These are phyloP conservation scores for Spinacia oleracea DNA, from an alignment of 179 eudicot genomes.

Conservation along the genomic window DNA sequence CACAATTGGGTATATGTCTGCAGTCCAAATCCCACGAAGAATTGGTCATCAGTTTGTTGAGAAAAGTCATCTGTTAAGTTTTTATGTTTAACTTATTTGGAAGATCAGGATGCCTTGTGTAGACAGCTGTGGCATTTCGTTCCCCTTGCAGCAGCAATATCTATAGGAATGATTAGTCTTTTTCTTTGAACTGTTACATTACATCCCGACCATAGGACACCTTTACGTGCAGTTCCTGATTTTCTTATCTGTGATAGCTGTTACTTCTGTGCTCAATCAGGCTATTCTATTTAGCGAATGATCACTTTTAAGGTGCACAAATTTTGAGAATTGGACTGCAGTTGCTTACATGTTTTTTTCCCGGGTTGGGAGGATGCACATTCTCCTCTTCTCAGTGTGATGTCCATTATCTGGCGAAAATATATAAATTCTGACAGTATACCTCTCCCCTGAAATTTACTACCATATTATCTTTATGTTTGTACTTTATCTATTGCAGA, in stretches of 20 bases:
- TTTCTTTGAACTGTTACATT: not conserved
- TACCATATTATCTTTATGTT: no score
- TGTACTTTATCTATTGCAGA: conserved; percentile 36
- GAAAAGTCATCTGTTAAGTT: conserved; percentile 30
- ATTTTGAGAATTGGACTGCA: not conserved
- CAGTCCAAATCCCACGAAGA: not conserved
- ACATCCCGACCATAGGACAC: not conserved
- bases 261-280: not conserved
- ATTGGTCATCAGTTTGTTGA: not conserved
- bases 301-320: not conserved
- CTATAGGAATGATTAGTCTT: not conserved
- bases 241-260: not conserved
- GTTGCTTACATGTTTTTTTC: not conserved
- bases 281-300: not conserved
- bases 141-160: not conserved
- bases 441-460: not conserved
- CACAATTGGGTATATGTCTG: no score
- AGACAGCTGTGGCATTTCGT: not conserved
- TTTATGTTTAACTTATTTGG: not conserved
- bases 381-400: not conserved
- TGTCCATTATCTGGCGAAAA: not conserved
- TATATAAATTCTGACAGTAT: not conserved
- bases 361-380: not conserved
- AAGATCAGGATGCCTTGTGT: not conserved
- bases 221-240: not conserved